Conservation (phyloP, 1,284 basidiomycete species). For the Pascua sp. region DNA sequence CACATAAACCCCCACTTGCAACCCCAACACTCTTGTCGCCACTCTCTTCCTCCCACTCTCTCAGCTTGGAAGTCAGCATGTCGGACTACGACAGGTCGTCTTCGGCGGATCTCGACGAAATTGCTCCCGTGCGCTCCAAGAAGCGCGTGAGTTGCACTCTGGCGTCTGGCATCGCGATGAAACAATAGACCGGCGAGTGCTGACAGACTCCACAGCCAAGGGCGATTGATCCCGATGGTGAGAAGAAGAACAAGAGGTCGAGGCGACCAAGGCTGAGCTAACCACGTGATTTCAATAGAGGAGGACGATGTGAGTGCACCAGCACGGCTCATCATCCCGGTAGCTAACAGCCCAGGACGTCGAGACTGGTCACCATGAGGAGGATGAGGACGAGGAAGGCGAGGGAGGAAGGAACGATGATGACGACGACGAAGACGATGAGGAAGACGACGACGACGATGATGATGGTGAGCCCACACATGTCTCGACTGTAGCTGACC, state of each 20-base stretch:
- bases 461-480: constrained; percentile 27
- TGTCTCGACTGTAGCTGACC: background rate
- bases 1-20: too few species aligned
- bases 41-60: too few species aligned
- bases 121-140: constrained; percentile 18
- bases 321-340: background rate
- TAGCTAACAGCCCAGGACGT: constrained; percentile 6
- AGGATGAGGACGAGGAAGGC: constrained; percentile 38
- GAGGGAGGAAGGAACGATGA: constrained; percentile 29
- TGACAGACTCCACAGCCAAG: constrained; percentile 24
- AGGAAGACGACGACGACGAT: constrained; percentile 54
- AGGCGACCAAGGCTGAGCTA: background rate
- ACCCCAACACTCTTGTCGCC: too few species aligned
- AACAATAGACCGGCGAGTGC: background rate
- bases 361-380: constrained; percentile 25
- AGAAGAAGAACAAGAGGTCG: background rate
- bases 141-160: constrained; percentile 35
- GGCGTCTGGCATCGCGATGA: background rate
- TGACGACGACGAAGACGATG: constrained; percentile 56
- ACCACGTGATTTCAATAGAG: constrained; percentile 1
- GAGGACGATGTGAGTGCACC: constrained; percentile 26
- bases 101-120: constrained; percentile 8
- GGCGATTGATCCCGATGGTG: constrained; percentile 38
- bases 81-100: background rate
- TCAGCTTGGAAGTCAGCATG: background rate